These are phyloP conservation scores for Plasmodiophora brassicae DNA, from an alignment of 208 protist genomes.

Conservation along the genomic window DNA sequence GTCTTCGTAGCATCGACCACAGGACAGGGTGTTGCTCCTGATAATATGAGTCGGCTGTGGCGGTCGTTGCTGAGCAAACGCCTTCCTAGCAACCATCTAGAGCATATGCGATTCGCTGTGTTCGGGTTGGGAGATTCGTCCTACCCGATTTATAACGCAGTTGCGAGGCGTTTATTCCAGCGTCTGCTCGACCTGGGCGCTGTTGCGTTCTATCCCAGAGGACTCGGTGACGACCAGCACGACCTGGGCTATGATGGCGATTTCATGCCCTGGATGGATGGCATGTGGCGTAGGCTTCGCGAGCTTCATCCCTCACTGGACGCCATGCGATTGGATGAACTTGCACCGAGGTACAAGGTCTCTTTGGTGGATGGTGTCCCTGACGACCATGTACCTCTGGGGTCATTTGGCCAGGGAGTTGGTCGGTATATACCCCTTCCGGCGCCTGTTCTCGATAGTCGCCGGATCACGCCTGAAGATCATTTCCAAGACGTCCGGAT, in stretches of 20 bases:
- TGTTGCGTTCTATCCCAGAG: slow-evolving; percentile 41
- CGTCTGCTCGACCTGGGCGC: slow-evolving; percentile 41
- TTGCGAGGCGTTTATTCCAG: slow-evolving; percentile 34
- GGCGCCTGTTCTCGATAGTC: background rate
- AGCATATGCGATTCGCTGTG: slow-evolving; percentile 29
- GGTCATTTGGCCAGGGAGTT: background rate
- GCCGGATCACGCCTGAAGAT: background rate
- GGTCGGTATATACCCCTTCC: background rate
- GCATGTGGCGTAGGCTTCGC: background rate
- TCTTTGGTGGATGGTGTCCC: background rate
- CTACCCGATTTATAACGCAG: slow-evolving; percentile 46
- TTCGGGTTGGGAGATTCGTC: slow-evolving; percentile 46
- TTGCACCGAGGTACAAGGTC: background rate
- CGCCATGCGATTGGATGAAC: background rate
- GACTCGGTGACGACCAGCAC: slow-evolving; percentile 44
- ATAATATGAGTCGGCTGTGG: slow-evolving; percentile 45
- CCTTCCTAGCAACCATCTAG: background rate
- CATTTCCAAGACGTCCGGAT: slow-evolving; percentile 30
- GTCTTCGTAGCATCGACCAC: slow-evolving; percentile 38
- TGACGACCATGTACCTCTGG: background rate
- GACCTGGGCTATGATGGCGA: slow-evolving; percentile 41
- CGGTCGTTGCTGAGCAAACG: slow-evolving; percentile 15
- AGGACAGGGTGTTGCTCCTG: slow-evolving; percentile 41
- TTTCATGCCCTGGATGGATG: background rate
- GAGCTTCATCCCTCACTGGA: slow-evolving; percentile 4